Percentiles rank a stretch among this genome's conserved stretches.
Conservation (phyloP, 331 rosid genomes). For the Rosa hybrid region DNA sequence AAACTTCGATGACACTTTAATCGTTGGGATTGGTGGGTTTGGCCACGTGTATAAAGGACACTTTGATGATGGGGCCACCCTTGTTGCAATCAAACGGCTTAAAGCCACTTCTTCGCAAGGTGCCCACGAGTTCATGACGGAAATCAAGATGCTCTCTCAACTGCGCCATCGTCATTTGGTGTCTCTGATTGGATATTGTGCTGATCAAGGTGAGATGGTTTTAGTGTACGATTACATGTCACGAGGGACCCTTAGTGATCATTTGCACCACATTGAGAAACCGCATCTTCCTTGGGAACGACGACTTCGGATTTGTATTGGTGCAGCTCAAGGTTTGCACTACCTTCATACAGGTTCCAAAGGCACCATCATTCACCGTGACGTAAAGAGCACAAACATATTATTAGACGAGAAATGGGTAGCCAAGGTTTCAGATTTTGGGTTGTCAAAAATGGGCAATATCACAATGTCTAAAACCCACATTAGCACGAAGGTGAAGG, state of each 20-base stretch:
- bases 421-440: too few species aligned
- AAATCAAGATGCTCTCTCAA: slow-evolving; percentile 38
- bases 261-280: slow-evolving; percentile 30
- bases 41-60: slow-evolving; percentile 40
- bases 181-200: slow-evolving; percentile 43
- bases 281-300: slow-evolving; percentile 37
- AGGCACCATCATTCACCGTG: slow-evolving; percentile 49
- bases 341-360: slow-evolving; percentile 51
- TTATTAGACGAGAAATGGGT: too few species aligned
- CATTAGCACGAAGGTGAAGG: too few species aligned
- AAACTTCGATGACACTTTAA: slow-evolving; percentile 14
- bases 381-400: slow-evolving; percentile 36
- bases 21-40: slow-evolving; percentile 32
- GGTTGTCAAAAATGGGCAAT: too few species aligned
- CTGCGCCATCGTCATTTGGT: slow-evolving; percentile 36
- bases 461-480: too few species aligned
- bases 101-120: slow-evolving; percentile 36
- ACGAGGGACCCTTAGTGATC: slow-evolving; percentile 29
- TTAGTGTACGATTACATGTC: slow-evolving; percentile 55
- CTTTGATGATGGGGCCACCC: slow-evolving; percentile 6
- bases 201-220: slow-evolving; percentile 39
- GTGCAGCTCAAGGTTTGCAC: slow-evolving; percentile 42
- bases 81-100: slow-evolving; percentile 33
- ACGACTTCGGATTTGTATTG: slow-evolving; percentile 42
- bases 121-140: slow-evolving; percentile 30